These are phyloP conservation scores for Trichomonas gallinae DNA, from an alignment of 208 protist species.

Conservation along the genomic window DNA sequence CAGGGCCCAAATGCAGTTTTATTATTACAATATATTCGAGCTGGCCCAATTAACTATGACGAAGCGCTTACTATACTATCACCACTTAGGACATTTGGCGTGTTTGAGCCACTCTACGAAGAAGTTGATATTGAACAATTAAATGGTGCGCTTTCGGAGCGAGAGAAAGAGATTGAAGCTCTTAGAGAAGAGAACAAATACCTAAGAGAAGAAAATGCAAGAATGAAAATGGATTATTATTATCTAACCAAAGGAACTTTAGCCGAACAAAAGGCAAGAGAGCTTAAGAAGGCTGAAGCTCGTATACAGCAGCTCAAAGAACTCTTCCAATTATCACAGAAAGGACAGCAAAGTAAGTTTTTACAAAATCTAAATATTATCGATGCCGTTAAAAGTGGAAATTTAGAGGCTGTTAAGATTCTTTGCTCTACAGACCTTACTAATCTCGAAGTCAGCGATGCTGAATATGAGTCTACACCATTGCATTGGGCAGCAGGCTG, in stretches of 20 bases:
- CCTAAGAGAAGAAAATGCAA: not conserved
- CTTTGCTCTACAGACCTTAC: not conserved
- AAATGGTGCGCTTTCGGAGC: not conserved
- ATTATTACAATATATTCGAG: not conserved
- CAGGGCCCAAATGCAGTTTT: not conserved
- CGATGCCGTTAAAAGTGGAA: not conserved
- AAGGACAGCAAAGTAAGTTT: not conserved
- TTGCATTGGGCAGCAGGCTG: not conserved
- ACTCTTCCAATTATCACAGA: not conserved
- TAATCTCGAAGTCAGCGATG: not conserved
- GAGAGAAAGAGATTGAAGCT: not conserved
- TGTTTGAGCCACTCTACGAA: not conserved
- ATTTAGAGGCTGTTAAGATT: not conserved
- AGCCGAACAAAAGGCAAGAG: not conserved
- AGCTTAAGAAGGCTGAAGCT: not conserved
- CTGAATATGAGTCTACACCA: not conserved
- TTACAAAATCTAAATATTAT: not conserved
- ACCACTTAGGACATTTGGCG: not conserved
- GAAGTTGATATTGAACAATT: not conserved
- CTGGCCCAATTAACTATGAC: not conserved
- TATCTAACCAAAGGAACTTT: not conserved
- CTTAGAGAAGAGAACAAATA: not conserved
- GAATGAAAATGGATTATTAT: not conserved
- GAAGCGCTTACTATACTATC: not conserved
- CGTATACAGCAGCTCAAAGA: not conserved